These are phyloP conservation scores for Multifurca ochricompacta DNA, from an alignment of 768 basidiomycete genomes.

Conservation along the genomic window DNA sequence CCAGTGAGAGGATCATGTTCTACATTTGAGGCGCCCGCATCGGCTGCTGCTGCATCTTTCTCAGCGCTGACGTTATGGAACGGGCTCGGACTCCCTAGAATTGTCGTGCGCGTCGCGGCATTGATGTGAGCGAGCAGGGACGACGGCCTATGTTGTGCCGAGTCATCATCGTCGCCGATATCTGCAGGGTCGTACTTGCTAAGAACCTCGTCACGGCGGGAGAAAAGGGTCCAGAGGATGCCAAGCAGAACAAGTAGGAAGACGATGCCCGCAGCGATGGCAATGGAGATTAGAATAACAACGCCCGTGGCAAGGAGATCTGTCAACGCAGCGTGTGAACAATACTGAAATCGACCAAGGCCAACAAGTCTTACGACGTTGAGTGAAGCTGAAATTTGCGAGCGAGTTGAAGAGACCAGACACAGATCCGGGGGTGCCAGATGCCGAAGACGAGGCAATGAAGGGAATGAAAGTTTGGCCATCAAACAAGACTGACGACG, in stretches of 20 bases:
- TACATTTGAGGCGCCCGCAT: slow-evolving; percentile 24
- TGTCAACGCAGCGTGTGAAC: slow-evolving; percentile 27
- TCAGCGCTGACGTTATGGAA: slow-evolving; percentile 36
- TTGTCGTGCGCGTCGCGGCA: slow-evolving; percentile 78
- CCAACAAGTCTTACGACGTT: slow-evolving; percentile 46
- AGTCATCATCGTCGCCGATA: slow-evolving; percentile 64
- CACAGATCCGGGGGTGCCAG: slow-evolving; percentile 63
- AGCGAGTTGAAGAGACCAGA: slow-evolving; percentile 81
- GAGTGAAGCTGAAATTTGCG: slow-evolving; percentile 64
- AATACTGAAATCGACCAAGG: slow-evolving; percentile 6
- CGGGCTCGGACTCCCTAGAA: slow-evolving; percentile 47
- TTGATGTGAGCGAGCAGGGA: slow-evolving; percentile 88
- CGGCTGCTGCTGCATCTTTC: slow-evolving; percentile 44
- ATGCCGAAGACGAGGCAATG: slow-evolving; percentile 54
- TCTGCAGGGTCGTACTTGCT: slow-evolving; percentile 56
- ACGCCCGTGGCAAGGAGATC: slow-evolving; percentile 87
- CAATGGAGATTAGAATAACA: slow-evolving; percentile 95
- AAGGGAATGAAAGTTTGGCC: slow-evolving; percentile 79
- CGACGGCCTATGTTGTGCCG: slow-evolving; percentile 72
- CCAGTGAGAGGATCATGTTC: slow-evolving; percentile 50
- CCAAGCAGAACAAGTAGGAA: slow-evolving; percentile 81
- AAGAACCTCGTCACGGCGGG: slow-evolving; percentile 66
- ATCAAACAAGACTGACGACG: slow-evolving; percentile 83
- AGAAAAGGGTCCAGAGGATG: slow-evolving; percentile 84
- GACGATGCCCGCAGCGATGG: slow-evolving; percentile 89